Evolutionary conservation across 352 stramenopile species (phyloP).

Genomic region (Elongisporangium prolatum): DNA sequence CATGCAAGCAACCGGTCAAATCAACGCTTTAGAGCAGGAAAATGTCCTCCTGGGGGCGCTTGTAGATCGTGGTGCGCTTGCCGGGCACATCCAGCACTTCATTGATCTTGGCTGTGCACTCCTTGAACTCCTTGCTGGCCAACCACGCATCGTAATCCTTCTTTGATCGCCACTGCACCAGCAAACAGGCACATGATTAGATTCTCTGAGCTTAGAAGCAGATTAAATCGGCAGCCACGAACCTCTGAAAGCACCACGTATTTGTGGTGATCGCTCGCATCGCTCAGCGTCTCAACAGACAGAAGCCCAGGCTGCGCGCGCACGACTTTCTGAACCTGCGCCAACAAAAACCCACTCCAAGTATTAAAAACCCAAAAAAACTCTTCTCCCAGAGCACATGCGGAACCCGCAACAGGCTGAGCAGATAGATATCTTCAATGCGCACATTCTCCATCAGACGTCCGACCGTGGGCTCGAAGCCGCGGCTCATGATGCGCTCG

Average conservation of each 20-base stretch:
- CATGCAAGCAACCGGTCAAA: not conserved
- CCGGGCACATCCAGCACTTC: constrained; percentile 82
- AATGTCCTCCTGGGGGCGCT: constrained; percentile 76
- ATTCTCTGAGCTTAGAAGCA: not conserved
- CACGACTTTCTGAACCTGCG: constrained; percentile 73
- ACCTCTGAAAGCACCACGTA: constrained; percentile 86
- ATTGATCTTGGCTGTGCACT: constrained; percentile 83
- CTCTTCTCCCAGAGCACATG: not conserved
- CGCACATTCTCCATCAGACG: constrained; percentile 78
- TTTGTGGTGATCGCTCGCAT: constrained; percentile 85
- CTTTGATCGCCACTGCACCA: constrained; percentile 63
- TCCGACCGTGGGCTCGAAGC: constrained; percentile 76
- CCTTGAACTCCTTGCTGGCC: constrained; percentile 69
- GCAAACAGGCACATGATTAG: constrained; percentile 4
- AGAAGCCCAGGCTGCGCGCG: constrained; percentile 66
- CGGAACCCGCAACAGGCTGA: not conserved
- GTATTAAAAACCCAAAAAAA: not conserved
- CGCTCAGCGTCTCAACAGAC: constrained; percentile 77
- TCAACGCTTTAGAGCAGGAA: constrained; percentile 58
- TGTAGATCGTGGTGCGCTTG: constrained; percentile 85
- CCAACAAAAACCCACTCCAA: not conserved
- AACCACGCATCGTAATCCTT: constrained; percentile 80
- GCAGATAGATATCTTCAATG: constrained; percentile 1
- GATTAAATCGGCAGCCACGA: not conserved
- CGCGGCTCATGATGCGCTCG: constrained; percentile 78